phyloP scores from a whole-genome alignment of 139 green algal species.

The Astrephomene gubernaculifera region DNA sequence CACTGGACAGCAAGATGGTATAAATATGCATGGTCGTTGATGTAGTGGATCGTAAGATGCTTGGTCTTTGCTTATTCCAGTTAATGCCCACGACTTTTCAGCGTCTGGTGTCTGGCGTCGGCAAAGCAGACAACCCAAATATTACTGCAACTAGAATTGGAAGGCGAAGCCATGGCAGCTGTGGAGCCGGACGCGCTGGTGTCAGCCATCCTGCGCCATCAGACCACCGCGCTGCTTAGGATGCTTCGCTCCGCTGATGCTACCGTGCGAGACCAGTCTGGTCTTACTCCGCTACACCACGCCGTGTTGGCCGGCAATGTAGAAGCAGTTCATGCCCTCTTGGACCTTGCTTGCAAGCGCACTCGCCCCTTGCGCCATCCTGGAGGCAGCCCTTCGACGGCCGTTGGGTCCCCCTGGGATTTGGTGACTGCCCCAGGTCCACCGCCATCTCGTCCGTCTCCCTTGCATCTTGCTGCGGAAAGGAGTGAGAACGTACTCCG shows the following conservation, averaged over 20 bases:
- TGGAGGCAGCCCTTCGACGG: not conserved
- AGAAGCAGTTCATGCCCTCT: not conserved
- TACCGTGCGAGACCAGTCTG: conserved; percentile 6
- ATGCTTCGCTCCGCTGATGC: not conserved
- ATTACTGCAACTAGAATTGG: no score
- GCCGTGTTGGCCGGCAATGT: not conserved
- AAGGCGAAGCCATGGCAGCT: not conserved
- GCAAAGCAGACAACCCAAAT: no score
- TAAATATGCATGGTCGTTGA: no score
- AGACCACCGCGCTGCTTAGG: not conserved
- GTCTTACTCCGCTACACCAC: not conserved
- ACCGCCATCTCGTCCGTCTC: not conserved
- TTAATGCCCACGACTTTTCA: no score
- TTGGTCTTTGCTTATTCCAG: no score
- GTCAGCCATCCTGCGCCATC: not conserved
- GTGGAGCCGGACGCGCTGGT: conserved; percentile 9
- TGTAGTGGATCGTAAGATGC: no score
- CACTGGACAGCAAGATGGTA: no score
- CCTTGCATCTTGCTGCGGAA: conserved; percentile 20
- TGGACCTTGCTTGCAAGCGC: not conserved
- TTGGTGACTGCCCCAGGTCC: not conserved
- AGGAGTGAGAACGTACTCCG: conserved; percentile 7
- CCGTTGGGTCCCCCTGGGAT: not conserved
- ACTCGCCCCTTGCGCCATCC: not conserved
- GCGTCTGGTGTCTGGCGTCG: no score